Conservation (phyloP, 2,329 filamentous ascomycete species). For the Colletotrichum sp. region DNA sequence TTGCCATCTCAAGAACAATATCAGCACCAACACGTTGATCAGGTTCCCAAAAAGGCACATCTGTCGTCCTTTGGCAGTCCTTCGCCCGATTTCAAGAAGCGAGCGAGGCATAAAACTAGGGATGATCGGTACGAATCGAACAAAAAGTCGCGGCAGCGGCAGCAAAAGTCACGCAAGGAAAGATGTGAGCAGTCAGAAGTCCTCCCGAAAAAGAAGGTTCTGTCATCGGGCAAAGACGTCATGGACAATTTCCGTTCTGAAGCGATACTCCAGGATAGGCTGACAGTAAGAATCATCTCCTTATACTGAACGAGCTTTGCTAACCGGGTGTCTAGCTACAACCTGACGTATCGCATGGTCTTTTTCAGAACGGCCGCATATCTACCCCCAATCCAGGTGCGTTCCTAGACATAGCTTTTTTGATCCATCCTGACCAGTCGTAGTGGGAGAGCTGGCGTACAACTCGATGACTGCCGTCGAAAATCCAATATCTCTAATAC, state of each 20-base stretch:
- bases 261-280: slow-evolving; percentile 48
- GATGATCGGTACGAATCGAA: slow-evolving; percentile 59
- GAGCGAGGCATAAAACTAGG: slow-evolving; percentile 60
- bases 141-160: slow-evolving; percentile 25
- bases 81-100: slow-evolving; percentile 47
- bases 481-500: neutral
- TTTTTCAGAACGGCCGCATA: slow-evolving; percentile 48
- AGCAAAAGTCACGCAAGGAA: slow-evolving; percentile 24
- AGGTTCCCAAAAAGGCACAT: neutral
- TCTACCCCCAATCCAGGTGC: slow-evolving; percentile 34
- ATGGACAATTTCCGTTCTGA: slow-evolving; percentile 62
- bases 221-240: slow-evolving; percentile 48
- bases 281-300: slow-evolving; percentile 33
- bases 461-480: slow-evolving; percentile 19
- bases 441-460: slow-evolving; percentile 13
- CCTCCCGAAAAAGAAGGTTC: slow-evolving; percentile 24
- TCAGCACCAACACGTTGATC: neutral
- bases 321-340: slow-evolving; percentile 34
- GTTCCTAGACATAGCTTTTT: neutral
- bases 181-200: slow-evolving; percentile 19
- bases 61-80: neutral
- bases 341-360: slow-evolving; percentile 40
- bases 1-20: neutral
- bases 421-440: neutral
- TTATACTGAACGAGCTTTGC: neutral